A percentile compares a stretch with the other conserved stretches of the same genome.
Evolutionary conservation across 352 stramenopile species (phyloP).

Genomic region (Albugo laibachii): DNA sequence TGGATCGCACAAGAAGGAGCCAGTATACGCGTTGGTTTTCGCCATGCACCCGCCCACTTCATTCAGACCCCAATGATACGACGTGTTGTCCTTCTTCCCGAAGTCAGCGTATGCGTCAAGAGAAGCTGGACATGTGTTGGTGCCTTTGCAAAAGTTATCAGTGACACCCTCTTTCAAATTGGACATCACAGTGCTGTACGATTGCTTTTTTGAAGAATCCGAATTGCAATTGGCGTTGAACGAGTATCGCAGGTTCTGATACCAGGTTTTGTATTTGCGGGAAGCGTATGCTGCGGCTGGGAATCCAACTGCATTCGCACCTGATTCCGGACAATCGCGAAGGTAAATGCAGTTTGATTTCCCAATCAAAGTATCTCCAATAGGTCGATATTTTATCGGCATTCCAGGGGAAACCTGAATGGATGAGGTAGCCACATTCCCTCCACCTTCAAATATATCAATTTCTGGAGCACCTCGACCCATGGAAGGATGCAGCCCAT

Average conservation of each 20-base stretch:
- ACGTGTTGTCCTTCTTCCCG: constrained; percentile 9
- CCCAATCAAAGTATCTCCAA: not conserved
- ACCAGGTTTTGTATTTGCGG: constrained; percentile 29
- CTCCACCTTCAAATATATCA: constrained; percentile 82
- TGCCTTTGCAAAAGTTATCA: constrained; percentile 19
- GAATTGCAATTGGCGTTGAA: constrained; percentile 18
- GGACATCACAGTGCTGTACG: constrained; percentile 13
- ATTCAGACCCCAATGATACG: constrained; percentile 31
- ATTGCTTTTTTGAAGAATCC: constrained; percentile 10
- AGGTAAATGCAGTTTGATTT: constrained; percentile 9
- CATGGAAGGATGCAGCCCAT: constrained; percentile 57
- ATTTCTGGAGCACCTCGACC: constrained; percentile 85
- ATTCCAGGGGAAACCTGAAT: constrained; percentile 69
- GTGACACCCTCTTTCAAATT: constrained; percentile 17
- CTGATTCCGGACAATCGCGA: constrained; percentile 11
- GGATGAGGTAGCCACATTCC: constrained; percentile 64
- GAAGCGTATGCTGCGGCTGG: constrained; percentile 16
- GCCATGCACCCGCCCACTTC: constrained; percentile 26
- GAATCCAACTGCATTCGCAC: constrained; percentile 26
- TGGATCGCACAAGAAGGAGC: constrained; percentile 21
- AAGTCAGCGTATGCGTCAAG: constrained; percentile 19
- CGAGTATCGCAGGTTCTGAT: constrained; percentile 31
- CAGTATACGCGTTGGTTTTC: constrained; percentile 26
- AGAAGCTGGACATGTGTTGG: constrained; percentile 28
- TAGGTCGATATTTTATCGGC: constrained; percentile 17